phyloP scores from a whole-genome alignment of 2,329 filamentous ascomycete genomes.

The Clonostachys rhizophaga region DNA sequence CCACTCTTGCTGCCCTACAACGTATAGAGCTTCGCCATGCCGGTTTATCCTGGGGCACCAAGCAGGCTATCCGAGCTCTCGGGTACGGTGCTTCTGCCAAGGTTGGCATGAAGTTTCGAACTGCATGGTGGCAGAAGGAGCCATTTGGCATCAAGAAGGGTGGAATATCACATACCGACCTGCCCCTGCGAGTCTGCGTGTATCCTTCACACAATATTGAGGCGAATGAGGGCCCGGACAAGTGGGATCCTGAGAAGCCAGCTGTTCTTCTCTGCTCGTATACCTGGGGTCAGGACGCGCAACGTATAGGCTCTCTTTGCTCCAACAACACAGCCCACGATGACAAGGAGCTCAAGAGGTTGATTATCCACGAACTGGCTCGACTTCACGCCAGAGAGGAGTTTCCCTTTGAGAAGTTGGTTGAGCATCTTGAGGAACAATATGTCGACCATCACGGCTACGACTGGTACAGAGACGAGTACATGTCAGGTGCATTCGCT shows the following conservation, averaged over 20 bases:
- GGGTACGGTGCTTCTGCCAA: constrained; percentile 21
- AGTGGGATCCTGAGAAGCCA: constrained; percentile 3
- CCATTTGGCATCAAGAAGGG: constrained; percentile 14
- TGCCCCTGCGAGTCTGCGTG: constrained; percentile 20
- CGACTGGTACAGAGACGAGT: too few species aligned
- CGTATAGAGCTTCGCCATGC: too few species aligned
- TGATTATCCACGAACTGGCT: constrained; percentile 7
- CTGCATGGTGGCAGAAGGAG: constrained; percentile 22
- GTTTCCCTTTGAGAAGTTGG: too few species aligned
- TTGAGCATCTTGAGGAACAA: too few species aligned
- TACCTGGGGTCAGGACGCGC: constrained; percentile 26
- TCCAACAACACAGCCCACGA: neutral
- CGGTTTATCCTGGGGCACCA: too few species aligned
- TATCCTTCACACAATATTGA: constrained; percentile 27
- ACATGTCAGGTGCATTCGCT: too few species aligned
- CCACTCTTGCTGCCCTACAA: too few species aligned
- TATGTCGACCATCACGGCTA: too few species aligned
- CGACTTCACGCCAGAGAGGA: constrained; percentile 3
- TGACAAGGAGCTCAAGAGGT: constrained; percentile 2
- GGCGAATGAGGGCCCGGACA: constrained; percentile 5
- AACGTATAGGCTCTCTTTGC: constrained; percentile 19
- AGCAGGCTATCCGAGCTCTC: constrained; percentile 16
- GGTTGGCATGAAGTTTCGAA: constrained; percentile 25
- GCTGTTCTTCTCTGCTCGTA: constrained; percentile 28
- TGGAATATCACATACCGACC: constrained; percentile 19